Evolutionary conservation across 2,329 filamentous ascomycete genomes (phyloP).

Genomic region (Colletotrichum phormii): DNA sequence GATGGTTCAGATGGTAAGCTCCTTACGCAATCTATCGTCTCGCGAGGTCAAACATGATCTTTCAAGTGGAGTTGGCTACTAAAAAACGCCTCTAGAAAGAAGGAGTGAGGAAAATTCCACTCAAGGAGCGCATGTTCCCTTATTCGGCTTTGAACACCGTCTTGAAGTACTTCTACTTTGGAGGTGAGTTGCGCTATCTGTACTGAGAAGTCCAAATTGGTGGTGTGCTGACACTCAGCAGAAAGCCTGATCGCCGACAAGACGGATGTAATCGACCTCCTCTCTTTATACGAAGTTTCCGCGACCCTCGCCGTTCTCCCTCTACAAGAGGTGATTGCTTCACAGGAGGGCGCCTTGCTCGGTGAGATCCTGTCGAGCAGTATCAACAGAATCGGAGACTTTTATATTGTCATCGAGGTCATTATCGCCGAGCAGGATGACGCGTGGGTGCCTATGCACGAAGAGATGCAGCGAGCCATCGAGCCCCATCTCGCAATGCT

Average conservation of each 20-base stretch:
- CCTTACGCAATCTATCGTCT: no score
- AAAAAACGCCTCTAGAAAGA: neutral
- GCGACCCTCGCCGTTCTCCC: neutral
- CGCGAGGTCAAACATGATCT: neutral
- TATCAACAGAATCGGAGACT: slow-evolving; percentile 9
- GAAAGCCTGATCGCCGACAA: neutral
- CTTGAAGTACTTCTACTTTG: slow-evolving; percentile 12
- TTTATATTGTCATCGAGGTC: slow-evolving; percentile 5
- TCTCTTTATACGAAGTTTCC: slow-evolving; percentile 2
- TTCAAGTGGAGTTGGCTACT: neutral
- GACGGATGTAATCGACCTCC: slow-evolving; percentile 7
- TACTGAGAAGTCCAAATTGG: no score
- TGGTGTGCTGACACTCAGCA: no score
- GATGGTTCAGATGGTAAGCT: neutral
- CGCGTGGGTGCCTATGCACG: neutral
- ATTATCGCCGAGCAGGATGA: neutral
- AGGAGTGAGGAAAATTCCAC: neutral
- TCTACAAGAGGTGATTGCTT: neutral
- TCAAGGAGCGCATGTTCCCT: slow-evolving; percentile 7
- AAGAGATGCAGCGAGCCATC: slow-evolving; percentile 13
- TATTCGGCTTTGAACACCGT: neutral
- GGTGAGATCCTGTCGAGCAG: neutral
- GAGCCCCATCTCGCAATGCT: slow-evolving; percentile 17
- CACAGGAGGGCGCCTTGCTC: neutral
- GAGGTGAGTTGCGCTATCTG: neutral